Conservation (phyloP, 257 asterid species). For the Scutellaria minor region DNA sequence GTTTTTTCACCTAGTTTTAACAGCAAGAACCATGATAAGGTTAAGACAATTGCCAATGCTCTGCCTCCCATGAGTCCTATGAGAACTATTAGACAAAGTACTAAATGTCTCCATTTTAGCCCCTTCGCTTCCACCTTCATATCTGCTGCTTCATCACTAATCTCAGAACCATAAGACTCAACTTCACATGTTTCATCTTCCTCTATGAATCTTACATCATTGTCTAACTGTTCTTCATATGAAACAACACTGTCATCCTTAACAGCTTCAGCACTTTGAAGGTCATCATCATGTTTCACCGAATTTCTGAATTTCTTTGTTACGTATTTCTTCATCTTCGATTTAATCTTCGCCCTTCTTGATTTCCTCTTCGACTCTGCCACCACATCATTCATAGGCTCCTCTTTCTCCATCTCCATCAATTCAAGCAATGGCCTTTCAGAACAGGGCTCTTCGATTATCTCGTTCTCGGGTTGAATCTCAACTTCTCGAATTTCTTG, state of each 20-base stretch:
- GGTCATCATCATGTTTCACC: slow-evolving; percentile 32
- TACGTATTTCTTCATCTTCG: slow-evolving; percentile 60
- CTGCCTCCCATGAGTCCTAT: slow-evolving; percentile 71
- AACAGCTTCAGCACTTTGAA: slow-evolving; percentile 9
- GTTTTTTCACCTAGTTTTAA: slow-evolving; percentile 48
- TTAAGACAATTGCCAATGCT: slow-evolving; percentile 50
- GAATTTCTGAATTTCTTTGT: slow-evolving; percentile 46
- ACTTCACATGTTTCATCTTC: slow-evolving; percentile 27
- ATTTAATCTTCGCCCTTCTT: slow-evolving; percentile 52
- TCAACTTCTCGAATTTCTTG: slow-evolving; percentile 35
- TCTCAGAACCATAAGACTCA: background rate
- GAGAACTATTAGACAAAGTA: slow-evolving; percentile 56
- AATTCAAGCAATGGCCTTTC: slow-evolving; percentile 30
- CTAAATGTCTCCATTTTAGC: slow-evolving; percentile 35
- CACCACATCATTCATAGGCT: slow-evolving; percentile 14
- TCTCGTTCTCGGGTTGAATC: slow-evolving; percentile 18
- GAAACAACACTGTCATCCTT: background rate
- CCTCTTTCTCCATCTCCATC: slow-evolving; percentile 44
- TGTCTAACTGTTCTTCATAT: slow-evolving; percentile 1
- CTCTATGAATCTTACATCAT: slow-evolving; percentile 19
- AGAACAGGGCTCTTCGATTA: slow-evolving; percentile 7
- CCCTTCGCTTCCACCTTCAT: slow-evolving; percentile 24
- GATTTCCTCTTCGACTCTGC: slow-evolving; percentile 47
- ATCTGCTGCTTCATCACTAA: slow-evolving; percentile 23
- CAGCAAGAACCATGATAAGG: slow-evolving; percentile 59